A percentile compares a stretch with the other conserved stretches of the same genome.
Conservation (phyloP, 306 rosid genomes). For the Prunus padus region DNA sequence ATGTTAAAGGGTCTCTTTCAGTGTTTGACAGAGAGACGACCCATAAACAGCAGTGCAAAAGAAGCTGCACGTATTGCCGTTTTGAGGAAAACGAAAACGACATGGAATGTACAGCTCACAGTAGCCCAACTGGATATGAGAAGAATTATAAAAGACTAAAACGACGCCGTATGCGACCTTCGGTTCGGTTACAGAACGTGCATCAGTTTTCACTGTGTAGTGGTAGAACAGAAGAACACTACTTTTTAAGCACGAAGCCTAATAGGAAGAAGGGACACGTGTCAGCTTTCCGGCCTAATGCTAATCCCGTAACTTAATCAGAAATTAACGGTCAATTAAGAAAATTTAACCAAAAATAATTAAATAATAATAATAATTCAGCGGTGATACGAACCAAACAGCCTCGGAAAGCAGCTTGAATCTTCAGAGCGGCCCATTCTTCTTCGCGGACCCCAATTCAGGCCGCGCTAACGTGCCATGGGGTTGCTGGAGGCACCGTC, state of each 20-base stretch:
- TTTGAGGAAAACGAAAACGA: constrained; percentile 27
- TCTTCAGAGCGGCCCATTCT: constrained; percentile 71
- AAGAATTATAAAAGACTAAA: background rate
- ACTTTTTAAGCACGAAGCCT: background rate
- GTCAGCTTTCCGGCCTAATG: background rate
- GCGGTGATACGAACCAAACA: constrained; percentile 49
- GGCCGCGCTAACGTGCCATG: constrained; percentile 6
- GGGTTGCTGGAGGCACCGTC: constrained; percentile 21
- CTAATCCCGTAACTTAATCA: constrained; percentile 26
- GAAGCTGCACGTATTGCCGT: constrained; percentile 9
- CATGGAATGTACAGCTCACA: constrained; percentile 30
- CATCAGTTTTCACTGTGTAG: background rate
- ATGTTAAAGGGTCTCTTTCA: background rate
- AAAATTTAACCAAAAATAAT: background rate
- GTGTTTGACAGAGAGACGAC: background rate
- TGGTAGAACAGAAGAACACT: background rate
- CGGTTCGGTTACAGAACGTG: background rate
- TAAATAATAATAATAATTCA: background rate
- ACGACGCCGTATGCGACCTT: background rate
- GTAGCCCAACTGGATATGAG: background rate
- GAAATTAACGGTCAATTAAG: background rate
- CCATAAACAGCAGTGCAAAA: background rate
- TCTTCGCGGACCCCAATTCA: constrained; percentile 34
- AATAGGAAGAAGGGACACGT: constrained; percentile 17
- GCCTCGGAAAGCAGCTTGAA: constrained; percentile 89